Percentiles rank a stretch among this genome's conserved stretches.
These are phyloP conservation scores for Solanum tarijense DNA, from an alignment of 257 asterid species.

Conservation along the genomic window DNA sequence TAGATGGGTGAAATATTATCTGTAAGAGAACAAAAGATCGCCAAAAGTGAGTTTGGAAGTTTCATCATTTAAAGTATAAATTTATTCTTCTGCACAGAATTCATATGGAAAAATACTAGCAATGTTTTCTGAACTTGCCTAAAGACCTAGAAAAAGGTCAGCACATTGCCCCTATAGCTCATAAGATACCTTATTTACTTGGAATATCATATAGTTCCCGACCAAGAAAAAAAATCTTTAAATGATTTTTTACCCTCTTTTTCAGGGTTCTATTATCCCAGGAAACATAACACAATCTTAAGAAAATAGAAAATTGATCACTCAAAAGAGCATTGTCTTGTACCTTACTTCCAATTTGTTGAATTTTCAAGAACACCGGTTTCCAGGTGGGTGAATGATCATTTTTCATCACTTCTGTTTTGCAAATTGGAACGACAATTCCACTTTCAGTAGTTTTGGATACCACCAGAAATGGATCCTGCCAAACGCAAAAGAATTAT, in stretches of 20 bases:
- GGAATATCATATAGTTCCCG: not conserved
- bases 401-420: conserved; percentile 90
- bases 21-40: not conserved
- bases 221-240: not conserved
- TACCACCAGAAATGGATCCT: conserved; percentile 92
- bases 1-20: not conserved
- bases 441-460: conserved; percentile 73
- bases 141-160: not conserved
- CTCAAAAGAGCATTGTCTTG: not conserved
- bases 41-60: not conserved
- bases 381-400: conserved; percentile 83
- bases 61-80: not conserved
- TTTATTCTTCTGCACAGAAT: not conserved
- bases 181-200: not conserved
- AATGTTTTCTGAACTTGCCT: not conserved
- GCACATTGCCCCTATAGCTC: not conserved
- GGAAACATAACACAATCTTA: not conserved
- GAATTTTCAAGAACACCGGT: conserved; percentile 58
- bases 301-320: not conserved
- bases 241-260: not conserved
- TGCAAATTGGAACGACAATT: conserved; percentile 67
- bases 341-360: conserved; percentile 99
- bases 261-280: not conserved
- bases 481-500: conserved; percentile 23
- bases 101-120: not conserved